Base-by-base conservation (phyloP, 306 rosid genomes). In the Medicago arabica region DNA sequence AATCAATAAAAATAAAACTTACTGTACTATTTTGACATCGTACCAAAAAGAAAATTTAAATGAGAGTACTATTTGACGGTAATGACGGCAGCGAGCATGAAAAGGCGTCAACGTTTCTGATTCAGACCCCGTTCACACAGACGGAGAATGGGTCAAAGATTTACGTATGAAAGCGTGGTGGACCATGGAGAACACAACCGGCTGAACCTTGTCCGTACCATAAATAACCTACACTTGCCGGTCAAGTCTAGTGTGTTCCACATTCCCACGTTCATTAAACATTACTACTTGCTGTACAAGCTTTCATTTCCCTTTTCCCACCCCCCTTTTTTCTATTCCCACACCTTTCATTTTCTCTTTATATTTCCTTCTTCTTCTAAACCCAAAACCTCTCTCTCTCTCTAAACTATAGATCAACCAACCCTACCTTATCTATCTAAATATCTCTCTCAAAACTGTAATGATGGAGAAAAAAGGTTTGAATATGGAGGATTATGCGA, bases 191-290 rank as follows among this genome's bases (percentile, higher is more conserved):
- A 85, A 81, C n/a, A 28, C 2, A 7, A 66, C 54, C 72, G 54
- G 17, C 38, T 43, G 2, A 36, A 36, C 9, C 6, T 39, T 39
- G 15, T 65, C 38, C 57, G 72, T 12, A 67, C 47, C 74, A 75
- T 85, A 16, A 7, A 49, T 81, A 4, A 93, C 97, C 97, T 82
- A 54, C 93, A 72, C 71, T 83, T 73, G 82, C 89, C 98, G 80
- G 98, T 94, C 85, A 83, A 83, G 5, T 65, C 64, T 66, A 8
- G 46, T 67, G 25, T 25, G 58, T 19, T 66, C n/a, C 23, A 17
- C 71, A 69, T 39, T 51, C 49, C 63, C 73, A 65, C 41, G 46
- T 53, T 74, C 70, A 17, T 72, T 12, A 40, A 12, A 23, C 47
- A 9, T 55, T 28, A 6, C 25, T 40, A 44, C 50, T 77, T 66